Conservation (phyloP, 2,329 filamentous ascomycete genomes). For the Rutstroemia sp. region DNA sequence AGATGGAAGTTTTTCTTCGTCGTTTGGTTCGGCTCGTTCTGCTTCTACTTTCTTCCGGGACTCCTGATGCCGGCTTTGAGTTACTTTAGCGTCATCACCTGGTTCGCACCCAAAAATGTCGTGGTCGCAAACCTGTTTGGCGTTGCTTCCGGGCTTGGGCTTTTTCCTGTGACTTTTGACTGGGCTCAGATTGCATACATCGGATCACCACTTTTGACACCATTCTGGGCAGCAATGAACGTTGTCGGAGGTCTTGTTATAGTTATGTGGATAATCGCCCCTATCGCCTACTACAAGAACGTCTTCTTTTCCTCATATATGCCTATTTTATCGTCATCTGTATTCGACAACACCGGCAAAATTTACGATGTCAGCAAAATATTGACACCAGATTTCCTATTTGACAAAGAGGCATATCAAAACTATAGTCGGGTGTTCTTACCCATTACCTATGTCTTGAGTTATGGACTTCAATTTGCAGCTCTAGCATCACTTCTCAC, state of each 20-base stretch:
- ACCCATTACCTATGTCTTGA: slow-evolving; percentile 80
- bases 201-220: slow-evolving; percentile 74
- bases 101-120: slow-evolving; percentile 82
- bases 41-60: slow-evolving; percentile 81
- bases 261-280: slow-evolving; percentile 80
- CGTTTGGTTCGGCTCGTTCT: slow-evolving; percentile 62
- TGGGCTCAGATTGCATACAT: slow-evolving; percentile 85
- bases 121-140: slow-evolving; percentile 82
- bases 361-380: slow-evolving; percentile 78
- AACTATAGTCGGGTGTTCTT: slow-evolving; percentile 80
- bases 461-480: slow-evolving; percentile 81
- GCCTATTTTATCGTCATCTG: slow-evolving; percentile 75
- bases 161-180: slow-evolving; percentile 84
- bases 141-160: slow-evolving; percentile 72
- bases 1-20: slow-evolving; percentile 78
- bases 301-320: slow-evolving; percentile 76
- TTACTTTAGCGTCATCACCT: slow-evolving; percentile 84
- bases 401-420: slow-evolving; percentile 68
- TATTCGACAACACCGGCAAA: slow-evolving; percentile 78
- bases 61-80: slow-evolving; percentile 76
- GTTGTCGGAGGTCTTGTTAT: slow-evolving; percentile 72
- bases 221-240: slow-evolving; percentile 82
- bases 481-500: slow-evolving; percentile 71
- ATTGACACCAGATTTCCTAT: slow-evolving; percentile 68
- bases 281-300: slow-evolving; percentile 74